Evolutionary conservation across 2,329 filamentous ascomycete genomes (phyloP), one percentile per base, ranked within the genome.

Genomic region (Aspergillus jensenii): DNA sequence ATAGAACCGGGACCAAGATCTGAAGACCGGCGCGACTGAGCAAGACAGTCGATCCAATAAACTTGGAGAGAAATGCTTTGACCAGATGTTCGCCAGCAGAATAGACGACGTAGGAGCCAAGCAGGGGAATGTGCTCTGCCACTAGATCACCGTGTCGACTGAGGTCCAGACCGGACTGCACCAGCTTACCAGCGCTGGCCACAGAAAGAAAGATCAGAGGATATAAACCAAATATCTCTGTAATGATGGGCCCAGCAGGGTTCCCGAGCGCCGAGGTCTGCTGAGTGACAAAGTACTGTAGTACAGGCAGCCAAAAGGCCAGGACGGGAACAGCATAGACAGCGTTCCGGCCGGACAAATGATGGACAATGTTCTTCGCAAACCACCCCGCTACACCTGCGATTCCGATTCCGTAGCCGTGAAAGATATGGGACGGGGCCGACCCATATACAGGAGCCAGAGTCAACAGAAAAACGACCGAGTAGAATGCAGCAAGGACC

Each of bases 371-470:
- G 48, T 87, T 71, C 69, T 90, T 90, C 25, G 83, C 81, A 8
- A 90, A 82, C 84, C 90, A 90, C 35, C 91, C 91, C 15, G 87
- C 73, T 61, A 92, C 87, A 60, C 87, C 85, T 27, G 85, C 87
- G 3, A 84, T 78, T 65, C 86, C 86, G 61, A 91, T 78, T 59
- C 87, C 82, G 69, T 84, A 83, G 52, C 81, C 77, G 72, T 97
- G 93, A 73, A 88, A 89, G 63, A 88, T 80, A 1, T 85, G 83
- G 1, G 91, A 81, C 1, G 93, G 90, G 39, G 96, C 90, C 15
- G 88, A 87, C 52, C 95, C 95, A 74, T 96, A 98, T 11, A 96
- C 89, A 2, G 95, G 95, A 19, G 91, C 90, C 35, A 98, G 81
- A 40, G 85, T 87, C 61, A 92, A 81, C 70, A 91, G 86, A 35